A percentile compares a stretch with the other conserved stretches of the same genome.
Evolutionary conservation across 345 rosid species (phyloP).

Genomic region (Lepidium didymum): DNA sequence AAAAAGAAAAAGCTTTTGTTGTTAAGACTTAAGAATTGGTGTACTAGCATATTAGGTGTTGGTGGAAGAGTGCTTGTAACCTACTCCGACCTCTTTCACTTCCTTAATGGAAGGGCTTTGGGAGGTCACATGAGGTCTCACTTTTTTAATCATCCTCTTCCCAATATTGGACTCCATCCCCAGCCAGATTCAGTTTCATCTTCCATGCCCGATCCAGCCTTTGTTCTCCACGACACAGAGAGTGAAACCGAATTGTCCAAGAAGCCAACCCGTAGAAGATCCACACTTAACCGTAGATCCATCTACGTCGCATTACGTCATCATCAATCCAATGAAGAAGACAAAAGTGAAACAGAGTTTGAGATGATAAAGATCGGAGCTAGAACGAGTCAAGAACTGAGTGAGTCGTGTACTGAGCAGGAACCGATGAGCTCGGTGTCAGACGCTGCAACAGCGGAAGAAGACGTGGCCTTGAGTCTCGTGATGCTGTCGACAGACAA

Average conservation of each 20-base stretch:
- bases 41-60: constrained; percentile 7
- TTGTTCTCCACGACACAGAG: constrained; percentile 55
- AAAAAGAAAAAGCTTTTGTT: background rate
- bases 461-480: constrained; percentile 79
- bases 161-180: constrained; percentile 30
- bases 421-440: constrained; percentile 75
- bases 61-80: constrained; percentile 65
- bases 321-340: background rate
- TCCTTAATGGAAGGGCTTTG: constrained; percentile 60
- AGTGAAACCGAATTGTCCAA: constrained; percentile 74
- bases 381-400: background rate
- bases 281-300: constrained; percentile 40
- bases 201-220: constrained; percentile 57
- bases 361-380: background rate
- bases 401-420: constrained; percentile 32
- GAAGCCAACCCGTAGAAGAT: constrained; percentile 53
- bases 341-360: background rate
- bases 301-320: background rate
- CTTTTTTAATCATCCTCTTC: constrained; percentile 41
- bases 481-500: constrained; percentile 78
- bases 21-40: background rate
- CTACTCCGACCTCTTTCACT: constrained; percentile 48
- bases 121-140: constrained; percentile 88
- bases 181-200: constrained; percentile 25
- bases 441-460: constrained; percentile 48